phyloP scores from a whole-genome alignment of 148 eudicot genomes.

The Rhododendron ovatum region DNA sequence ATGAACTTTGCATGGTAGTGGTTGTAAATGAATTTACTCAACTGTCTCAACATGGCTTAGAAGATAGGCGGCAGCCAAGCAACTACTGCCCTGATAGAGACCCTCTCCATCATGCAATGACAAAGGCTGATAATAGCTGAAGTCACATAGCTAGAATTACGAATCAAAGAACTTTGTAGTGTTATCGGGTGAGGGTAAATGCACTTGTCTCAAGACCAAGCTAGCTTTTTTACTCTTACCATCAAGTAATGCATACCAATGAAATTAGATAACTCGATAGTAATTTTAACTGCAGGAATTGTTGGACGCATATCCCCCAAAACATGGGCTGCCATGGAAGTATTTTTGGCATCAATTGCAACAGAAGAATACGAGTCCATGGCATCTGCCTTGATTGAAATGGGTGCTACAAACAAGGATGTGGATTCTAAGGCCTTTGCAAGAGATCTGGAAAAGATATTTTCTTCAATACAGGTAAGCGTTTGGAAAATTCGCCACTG shows the following conservation, averaged over 20 bases:
- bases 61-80: background rate
- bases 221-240: background rate
- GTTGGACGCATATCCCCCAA: conserved; percentile 95
- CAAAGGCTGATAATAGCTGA: background rate
- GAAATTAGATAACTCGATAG: background rate
- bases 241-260: background rate
- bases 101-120: background rate
- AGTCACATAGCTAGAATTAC: background rate
- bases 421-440: conserved; percentile 82
- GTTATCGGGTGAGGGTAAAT: background rate
- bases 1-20: background rate
- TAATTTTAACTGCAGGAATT: conserved; percentile 54
- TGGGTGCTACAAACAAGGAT: conserved; percentile 85
- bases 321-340: conserved; percentile 94
- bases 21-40: background rate
- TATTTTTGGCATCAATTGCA: conserved; percentile 74
- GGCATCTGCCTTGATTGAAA: conserved; percentile 87
- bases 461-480: conserved; percentile 77
- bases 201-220: background rate
- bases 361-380: conserved; percentile 79
- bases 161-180: background rate
- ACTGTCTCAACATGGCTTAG: background rate
- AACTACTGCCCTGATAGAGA: background rate
- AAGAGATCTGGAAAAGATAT: conserved; percentile 74
- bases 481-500: background rate